Base-by-base conservation (phyloP, 2,329 filamentous ascomycete genomes). In the Chaetomium strumarium region DNA sequence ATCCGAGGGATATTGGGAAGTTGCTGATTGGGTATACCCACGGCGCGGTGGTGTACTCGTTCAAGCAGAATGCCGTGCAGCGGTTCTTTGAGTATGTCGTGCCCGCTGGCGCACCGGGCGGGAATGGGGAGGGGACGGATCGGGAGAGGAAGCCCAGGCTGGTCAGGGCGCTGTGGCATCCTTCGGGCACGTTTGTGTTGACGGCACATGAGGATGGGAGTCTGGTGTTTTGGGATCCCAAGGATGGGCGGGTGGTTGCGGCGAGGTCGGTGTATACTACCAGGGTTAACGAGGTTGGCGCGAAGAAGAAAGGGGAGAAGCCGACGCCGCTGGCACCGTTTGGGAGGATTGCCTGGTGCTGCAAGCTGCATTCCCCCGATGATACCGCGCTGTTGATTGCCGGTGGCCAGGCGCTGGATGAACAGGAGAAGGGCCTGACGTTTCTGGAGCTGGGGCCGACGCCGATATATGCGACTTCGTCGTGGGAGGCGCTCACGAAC, bases 141-240 rank as follows among this genome's bases (percentile, higher is more conserved):
- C 77, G 78, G 13, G 67, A 79, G 54, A 82, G 91, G 46, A 81
- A 77, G 61, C 93, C 92, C 13, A 81, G 79, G 53, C 70, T 97
- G 56, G 89, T 85, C 1, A 88, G 95, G 61, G 91, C 90, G 1
- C 68, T 92, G 14, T 99, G 92, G 91, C 93, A 99, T 71, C 93
- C 93, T 0, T 95, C 89, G 1, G 93, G 91, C 0, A 95, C 89
- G 0, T 96, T 96, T 63, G 73, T 96, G 36, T 67, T 93, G 59
- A 95, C 90, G 0, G 88, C 85, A 1, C 88, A 96, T 64, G 90
- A 96, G 51, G 93, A 99, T 66, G 86, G 87, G 33, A 96, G 89
- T 61, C 73, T 99, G 43, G 92, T 95, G 0, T 86, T 97, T 60
- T 99, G 92, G 91, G 93, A 99, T 67, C 75, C 86, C 1, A 95